Base-by-base conservation (phyloP, 805 yeast species). In the Suhomyces sp. region DNA sequence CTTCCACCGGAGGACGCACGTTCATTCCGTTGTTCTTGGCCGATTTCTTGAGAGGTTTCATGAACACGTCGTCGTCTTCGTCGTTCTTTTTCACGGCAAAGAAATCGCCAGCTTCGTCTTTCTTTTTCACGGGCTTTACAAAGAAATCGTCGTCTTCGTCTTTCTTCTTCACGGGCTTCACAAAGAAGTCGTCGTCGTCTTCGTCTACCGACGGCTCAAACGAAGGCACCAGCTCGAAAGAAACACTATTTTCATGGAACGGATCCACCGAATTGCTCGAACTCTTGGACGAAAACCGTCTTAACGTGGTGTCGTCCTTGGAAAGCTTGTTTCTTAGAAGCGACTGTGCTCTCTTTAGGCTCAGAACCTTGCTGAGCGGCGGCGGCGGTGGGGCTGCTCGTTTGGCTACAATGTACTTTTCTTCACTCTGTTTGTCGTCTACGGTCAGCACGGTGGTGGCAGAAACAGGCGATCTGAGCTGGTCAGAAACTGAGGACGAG, bases 1-100 rank as follows among this genome's bases (percentile, higher is more conserved):
- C 96, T 63, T 93, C 98, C 1, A 96, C 87, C 0, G 98, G 91
- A 2, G 99, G 99, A 66, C 99, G 83, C 13, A 94, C 86, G 6
- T 87, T 85, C 90, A 74, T 70, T 5, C 58, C 48, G 50, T 52
- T 24, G 13, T 36, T 36, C 4, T 17, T 40, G 41, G 44, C 33
- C 7, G 27, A 15, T n/a, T 47, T 42, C 6, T 12, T 29, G 38
- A 52, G 45, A 5, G 60, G 52, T 19, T 54, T 50, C 58, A 61
- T 50, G 29, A 62, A 60, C 36, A 58, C 57, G 9, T 54, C 58
- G 13, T 58, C 61, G 4, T 57, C 59, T n/a, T 52, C n/a, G n/a
- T n/a, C n/a, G n/a, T n/a, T n/a, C n/a, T n/a, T n/a, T n/a, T n/a
- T n/a, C n/a, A n/a, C n/a, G n/a, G n/a, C n/a, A n/a, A n/a, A n/a